These are phyloP conservation scores for Monosporascus sp. DNA, from an alignment of 2,329 filamentous ascomycete species.

Conservation along the genomic window DNA sequence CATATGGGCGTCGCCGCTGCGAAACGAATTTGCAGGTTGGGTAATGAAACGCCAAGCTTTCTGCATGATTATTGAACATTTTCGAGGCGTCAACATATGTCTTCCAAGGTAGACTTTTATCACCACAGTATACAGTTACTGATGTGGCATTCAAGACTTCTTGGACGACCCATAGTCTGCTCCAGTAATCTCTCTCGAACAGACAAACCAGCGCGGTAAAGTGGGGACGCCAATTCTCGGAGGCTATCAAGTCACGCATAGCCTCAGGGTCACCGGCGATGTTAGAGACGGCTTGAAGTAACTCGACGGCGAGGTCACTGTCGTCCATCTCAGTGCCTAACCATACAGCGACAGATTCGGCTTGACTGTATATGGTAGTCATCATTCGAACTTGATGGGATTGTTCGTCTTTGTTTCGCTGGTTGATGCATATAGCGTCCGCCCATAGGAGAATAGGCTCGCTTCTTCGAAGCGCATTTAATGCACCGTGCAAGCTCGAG, in stretches of 20 bases:
- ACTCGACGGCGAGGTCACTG: constrained; percentile 7
- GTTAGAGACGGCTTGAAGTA: constrained; percentile 6
- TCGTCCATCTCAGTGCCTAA: constrained; percentile 12
- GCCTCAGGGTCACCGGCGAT: background rate
- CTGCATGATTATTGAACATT: constrained; percentile 10
- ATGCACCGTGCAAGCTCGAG: constrained; percentile 14
- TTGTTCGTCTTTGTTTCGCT: constrained; percentile 8
- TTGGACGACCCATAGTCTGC: constrained; percentile 28
- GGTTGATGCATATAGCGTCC: constrained; percentile 26
- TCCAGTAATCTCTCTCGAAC: constrained; percentile 32
- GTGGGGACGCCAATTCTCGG: background rate
- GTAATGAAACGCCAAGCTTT: constrained; percentile 2
- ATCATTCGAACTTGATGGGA: constrained; percentile 10
- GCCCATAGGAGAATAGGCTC: constrained; percentile 15
- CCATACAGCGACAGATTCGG: constrained; percentile 15
- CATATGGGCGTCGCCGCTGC: background rate
- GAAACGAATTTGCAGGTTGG: background rate
- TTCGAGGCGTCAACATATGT: constrained; percentile 12
- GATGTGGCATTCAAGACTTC: constrained; percentile 21
- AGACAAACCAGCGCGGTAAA: constrained; percentile 22
- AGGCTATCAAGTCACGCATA: constrained; percentile 10
- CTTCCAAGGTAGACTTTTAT: constrained; percentile 12
- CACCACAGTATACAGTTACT: constrained; percentile 21
- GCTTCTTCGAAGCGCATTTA: constrained; percentile 10
- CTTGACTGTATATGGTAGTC: constrained; percentile 14